Evolutionary conservation across 2,329 filamentous ascomycete species (phyloP).

Genomic region (Ploettnerulaceae sp.): DNA sequence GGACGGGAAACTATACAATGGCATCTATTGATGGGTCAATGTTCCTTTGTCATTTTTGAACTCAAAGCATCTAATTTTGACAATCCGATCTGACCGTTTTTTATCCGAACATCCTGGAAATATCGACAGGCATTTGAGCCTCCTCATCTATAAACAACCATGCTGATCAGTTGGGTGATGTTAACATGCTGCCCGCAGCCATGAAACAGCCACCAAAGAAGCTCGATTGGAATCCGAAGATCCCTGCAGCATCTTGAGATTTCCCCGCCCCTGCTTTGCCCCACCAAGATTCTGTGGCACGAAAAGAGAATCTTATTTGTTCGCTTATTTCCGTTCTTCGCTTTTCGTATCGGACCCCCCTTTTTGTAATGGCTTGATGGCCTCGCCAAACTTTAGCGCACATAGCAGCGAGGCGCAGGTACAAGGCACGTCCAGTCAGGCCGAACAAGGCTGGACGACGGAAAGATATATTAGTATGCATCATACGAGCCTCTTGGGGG

Average conservation of each 20-base stretch:
- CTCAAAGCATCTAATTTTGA: no score
- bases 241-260: no score
- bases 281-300: neutral
- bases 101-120: no score
- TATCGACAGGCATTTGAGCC: no score
- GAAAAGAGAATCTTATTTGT: slow-evolving; percentile 2
- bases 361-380: slow-evolving; percentile 2
- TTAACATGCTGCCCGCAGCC: neutral
- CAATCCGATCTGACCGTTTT: no score
- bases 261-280: no score
- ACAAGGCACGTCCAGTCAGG: neutral
- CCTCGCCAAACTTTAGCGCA: slow-evolving; percentile 1
- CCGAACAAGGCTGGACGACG: neutral
- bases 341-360: slow-evolving; percentile 13
- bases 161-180: neutral
- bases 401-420: slow-evolving; percentile 1
- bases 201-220: neutral
- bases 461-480: slow-evolving; percentile 5
- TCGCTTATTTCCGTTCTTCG: slow-evolving; percentile 11
- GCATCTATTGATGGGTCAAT: slow-evolving; percentile 4
- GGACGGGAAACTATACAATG: slow-evolving; percentile 16
- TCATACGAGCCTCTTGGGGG: no score
- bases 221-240: neutral
- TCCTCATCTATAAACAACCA: neutral
- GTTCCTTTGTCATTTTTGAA: no score